These are phyloP conservation scores for Phaseolus lunatus DNA, from an alignment of 306 rosid species.

Conservation along the genomic window DNA sequence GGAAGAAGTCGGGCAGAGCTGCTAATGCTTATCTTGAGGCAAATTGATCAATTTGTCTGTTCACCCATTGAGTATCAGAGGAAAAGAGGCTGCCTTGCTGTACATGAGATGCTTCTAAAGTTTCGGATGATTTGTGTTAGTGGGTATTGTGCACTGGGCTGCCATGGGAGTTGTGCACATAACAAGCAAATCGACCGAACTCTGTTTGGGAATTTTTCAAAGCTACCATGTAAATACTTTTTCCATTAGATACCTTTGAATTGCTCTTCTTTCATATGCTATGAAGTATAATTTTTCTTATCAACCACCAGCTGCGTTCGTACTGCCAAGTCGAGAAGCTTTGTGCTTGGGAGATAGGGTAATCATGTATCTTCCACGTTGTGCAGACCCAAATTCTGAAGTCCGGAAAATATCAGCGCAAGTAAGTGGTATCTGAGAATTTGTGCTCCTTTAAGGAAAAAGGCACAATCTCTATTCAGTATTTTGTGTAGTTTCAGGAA, in stretches of 20 bases:
- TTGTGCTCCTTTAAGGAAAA: conserved; percentile 12
- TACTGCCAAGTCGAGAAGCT: conserved; percentile 93
- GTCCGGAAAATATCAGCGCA: conserved; percentile 94
- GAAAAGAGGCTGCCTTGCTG: conserved; percentile 95
- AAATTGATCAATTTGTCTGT: conserved; percentile 88
- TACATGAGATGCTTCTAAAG: conserved; percentile 93
- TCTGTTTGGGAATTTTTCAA: conserved; percentile 75
- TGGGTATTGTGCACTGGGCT: conserved; percentile 86
- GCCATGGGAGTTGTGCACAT: conserved; percentile 87
- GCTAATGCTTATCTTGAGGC: conserved; percentile 84
- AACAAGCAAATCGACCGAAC: conserved; percentile 79
- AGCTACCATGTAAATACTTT: conserved; percentile 80
- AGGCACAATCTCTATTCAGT: conserved; percentile 30
- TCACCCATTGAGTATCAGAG: conserved; percentile 89
- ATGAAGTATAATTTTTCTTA: conserved; percentile 24
- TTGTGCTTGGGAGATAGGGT: conserved; percentile 92
- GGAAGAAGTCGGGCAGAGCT: conserved; percentile 99
- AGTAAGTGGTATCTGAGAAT: conserved; percentile 52
- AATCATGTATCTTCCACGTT: conserved; percentile 90
- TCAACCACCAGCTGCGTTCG: conserved; percentile 76
- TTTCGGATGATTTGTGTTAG: conserved; percentile 83
- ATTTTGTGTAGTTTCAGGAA: conserved; percentile 8
- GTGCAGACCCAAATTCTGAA: conserved; percentile 91
- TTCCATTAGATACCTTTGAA: conserved; percentile 38
- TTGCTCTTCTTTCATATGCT: conserved; percentile 14